These are phyloP conservation scores for Paulownia fortunei DNA, from an alignment of 257 asterid species.

Conservation along the genomic window DNA sequence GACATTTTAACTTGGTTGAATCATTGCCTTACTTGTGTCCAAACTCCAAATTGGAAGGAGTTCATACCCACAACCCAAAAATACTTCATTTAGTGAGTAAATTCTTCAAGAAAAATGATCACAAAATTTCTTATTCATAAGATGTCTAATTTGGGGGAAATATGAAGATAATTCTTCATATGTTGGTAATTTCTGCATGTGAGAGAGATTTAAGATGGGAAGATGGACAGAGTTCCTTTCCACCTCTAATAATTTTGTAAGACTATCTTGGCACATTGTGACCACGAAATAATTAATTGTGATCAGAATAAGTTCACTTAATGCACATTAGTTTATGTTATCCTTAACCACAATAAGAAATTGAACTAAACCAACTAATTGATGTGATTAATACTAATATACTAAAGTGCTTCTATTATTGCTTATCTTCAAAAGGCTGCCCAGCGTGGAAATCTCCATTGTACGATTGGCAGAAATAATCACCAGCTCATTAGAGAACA, in stretches of 20 bases:
- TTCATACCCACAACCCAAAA: no score
- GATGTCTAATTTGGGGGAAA: no score
- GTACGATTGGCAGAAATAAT: not conserved
- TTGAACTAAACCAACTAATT: slow-evolving; percentile 1
- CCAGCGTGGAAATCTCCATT: not conserved
- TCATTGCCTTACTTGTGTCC: no score
- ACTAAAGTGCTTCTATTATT: slow-evolving; percentile 19
- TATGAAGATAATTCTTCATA: no score
- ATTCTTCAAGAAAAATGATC: no score
- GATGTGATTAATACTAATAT: slow-evolving; percentile 1
- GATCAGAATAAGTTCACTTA: not conserved
- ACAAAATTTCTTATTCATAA: no score
- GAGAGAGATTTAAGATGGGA: no score
- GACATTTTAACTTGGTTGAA: no score
- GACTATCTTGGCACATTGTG: not conserved
- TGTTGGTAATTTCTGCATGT: no score
- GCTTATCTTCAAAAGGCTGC: slow-evolving; percentile 25
- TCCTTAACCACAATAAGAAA: not conserved
- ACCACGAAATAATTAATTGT: not conserved
- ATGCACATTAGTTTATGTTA: slow-evolving; percentile 18
- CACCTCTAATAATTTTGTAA: not conserved
- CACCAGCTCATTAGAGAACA: not conserved
- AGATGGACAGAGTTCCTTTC: no score
- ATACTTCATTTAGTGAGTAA: no score
- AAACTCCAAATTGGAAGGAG: no score